A percentile compares a stretch with the other conserved stretches of the same genome.
phyloP scores from a whole-genome alignment of 2,329 filamentous ascomycete genomes.

The Didymosphaeria variabile region DNA sequence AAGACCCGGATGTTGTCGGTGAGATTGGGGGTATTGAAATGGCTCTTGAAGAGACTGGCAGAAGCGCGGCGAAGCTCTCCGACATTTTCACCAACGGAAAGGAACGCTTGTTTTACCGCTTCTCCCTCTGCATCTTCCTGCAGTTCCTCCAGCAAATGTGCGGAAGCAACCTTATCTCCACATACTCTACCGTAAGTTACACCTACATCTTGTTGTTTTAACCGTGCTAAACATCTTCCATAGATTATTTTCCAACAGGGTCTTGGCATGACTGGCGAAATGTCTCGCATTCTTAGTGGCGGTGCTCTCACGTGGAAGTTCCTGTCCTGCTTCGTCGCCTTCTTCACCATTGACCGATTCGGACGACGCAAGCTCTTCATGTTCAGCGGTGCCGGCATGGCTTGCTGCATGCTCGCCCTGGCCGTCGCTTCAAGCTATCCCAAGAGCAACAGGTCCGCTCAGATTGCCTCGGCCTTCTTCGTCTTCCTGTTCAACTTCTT shows the following conservation, averaged over 20 bases:
- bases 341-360: conserved; percentile 76
- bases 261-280: conserved; percentile 54
- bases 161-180: conserved; percentile 59
- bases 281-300: conserved; percentile 70
- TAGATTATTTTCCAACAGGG: conserved; percentile 56
- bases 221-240: not conserved
- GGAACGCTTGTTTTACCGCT: conserved; percentile 69
- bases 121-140: conserved; percentile 59
- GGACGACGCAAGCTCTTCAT: conserved; percentile 69
- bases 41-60: conserved; percentile 58
- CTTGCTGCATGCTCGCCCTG: conserved; percentile 63
- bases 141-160: conserved; percentile 63
- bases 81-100: conserved; percentile 65
- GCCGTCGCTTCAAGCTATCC: conserved; percentile 62
- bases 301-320: conserved; percentile 67
- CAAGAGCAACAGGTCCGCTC: conserved; percentile 55
- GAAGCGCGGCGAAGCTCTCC: conserved; percentile 71
- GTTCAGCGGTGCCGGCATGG: conserved; percentile 62
- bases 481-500: conserved; percentile 70
- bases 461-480: conserved; percentile 64
- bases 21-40: conserved; percentile 69
- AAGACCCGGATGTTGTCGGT: conserved; percentile 65
- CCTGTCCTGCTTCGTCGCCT: conserved; percentile 67
- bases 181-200: conserved; percentile 60
- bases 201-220: conserved; percentile 34